These are phyloP conservation scores for Sarocladium strictum DNA, from an alignment of 2,329 filamentous ascomycete genomes.

Conservation along the genomic window DNA sequence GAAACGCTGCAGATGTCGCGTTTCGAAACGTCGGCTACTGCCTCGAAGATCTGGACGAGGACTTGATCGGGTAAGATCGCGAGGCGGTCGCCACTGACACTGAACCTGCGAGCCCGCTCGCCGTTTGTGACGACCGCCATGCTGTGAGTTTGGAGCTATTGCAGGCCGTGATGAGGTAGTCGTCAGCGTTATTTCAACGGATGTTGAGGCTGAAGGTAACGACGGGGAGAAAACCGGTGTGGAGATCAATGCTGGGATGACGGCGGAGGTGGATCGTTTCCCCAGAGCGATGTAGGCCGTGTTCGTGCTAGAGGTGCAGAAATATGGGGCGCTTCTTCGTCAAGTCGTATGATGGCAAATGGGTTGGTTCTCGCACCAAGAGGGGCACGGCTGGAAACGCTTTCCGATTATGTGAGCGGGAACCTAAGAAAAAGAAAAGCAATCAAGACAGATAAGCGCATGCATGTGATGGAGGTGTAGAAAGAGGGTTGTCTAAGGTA, in stretches of 20 bases:
- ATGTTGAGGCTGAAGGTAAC: background rate
- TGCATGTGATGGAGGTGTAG: conserved; percentile 4
- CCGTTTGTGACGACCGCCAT: conserved; percentile 9
- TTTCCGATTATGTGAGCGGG: too few species aligned
- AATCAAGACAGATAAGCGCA: background rate
- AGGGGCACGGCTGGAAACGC: background rate
- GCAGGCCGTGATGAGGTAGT: background rate
- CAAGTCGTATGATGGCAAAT: background rate
- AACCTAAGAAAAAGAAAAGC: background rate
- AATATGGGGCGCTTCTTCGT: background rate
- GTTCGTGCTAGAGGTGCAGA: background rate
- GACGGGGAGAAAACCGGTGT: background rate
- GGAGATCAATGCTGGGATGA: conserved; percentile 3
- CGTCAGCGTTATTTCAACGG: background rate
- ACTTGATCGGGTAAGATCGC: conserved; percentile 31
- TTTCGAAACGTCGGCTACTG: conserved; percentile 23
- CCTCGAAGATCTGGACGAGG: conserved; percentile 33
- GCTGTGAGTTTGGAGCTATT: background rate
- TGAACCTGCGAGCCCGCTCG: conserved; percentile 9
- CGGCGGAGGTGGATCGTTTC: conserved; percentile 4
- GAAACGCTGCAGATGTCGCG: conserved; percentile 38
- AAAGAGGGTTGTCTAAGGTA: background rate
- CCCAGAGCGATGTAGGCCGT: background rate
- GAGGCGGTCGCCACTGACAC: conserved; percentile 14
- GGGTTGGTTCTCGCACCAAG: background rate